phyloP scores from a whole-genome alignment of 805 yeast genomes.

The Candida mattraensis region DNA sequence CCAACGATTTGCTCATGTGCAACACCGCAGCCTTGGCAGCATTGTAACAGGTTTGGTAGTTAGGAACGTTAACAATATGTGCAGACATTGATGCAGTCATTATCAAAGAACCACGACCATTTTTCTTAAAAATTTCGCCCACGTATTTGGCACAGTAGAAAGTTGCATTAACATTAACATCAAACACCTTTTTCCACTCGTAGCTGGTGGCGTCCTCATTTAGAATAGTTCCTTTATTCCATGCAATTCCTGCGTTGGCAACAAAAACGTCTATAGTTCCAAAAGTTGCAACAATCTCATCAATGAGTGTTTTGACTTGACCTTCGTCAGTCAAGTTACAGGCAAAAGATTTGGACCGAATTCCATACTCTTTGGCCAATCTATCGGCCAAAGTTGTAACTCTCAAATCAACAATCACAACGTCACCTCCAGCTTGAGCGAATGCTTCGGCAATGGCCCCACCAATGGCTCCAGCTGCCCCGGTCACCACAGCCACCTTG shows the following conservation, averaged over 20 bases:
- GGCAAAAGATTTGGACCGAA: constrained; percentile 63
- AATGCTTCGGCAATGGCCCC: constrained; percentile 76
- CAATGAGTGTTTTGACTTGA: constrained; percentile 20
- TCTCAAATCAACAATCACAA: constrained; percentile 64
- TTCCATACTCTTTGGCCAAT: constrained; percentile 58
- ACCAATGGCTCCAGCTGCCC: constrained; percentile 85
- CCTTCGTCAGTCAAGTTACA: constrained; percentile 51
- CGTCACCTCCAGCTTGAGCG: constrained; percentile 86
- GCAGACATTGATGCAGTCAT: constrained; percentile 53
- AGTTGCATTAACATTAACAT: constrained; percentile 46
- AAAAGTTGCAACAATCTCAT: constrained; percentile 31
- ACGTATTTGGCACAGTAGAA: constrained; percentile 48
- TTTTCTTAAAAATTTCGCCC: constrained; percentile 43
- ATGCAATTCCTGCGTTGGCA: constrained; percentile 43
- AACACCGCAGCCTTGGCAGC: constrained; percentile 47
- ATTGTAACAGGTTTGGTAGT: constrained; percentile 46
- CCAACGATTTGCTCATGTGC: constrained; percentile 43
- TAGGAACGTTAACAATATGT: constrained; percentile 49
- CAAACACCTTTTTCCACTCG: constrained; percentile 38
- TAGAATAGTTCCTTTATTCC: constrained; percentile 32
- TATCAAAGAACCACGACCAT: constrained; percentile 45
- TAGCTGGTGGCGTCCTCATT: constrained; percentile 37
- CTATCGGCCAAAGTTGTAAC: constrained; percentile 60
- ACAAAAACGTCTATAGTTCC: constrained; percentile 40
- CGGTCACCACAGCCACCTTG: constrained; percentile 81